Percentiles rank a stretch among this genome's conserved stretches.
phyloP scores from a whole-genome alignment of 2,329 filamentous ascomycete species.

The Polychaeton citri region DNA sequence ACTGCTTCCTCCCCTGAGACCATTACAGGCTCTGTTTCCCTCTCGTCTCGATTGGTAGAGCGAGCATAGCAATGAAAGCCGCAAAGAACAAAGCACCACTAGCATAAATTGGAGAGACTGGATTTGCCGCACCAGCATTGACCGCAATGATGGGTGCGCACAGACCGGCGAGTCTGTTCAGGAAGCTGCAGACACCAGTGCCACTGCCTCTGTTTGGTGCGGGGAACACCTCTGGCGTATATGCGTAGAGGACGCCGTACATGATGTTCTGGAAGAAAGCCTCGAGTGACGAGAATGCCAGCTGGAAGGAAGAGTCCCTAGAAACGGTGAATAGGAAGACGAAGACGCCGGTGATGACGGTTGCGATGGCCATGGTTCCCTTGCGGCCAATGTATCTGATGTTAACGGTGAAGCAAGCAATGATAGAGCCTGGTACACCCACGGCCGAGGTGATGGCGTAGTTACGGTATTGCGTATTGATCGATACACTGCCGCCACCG shows the following conservation, averaged over 20 bases:
- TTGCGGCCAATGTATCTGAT: conserved; percentile 59
- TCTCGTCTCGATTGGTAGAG: conserved; percentile 30
- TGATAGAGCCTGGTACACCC: conserved; percentile 62
- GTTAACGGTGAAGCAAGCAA: conserved; percentile 62
- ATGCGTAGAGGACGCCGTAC: conserved; percentile 65
- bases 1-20: not conserved
- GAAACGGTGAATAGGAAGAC: conserved; percentile 53
- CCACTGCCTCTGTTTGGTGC: conserved; percentile 59
- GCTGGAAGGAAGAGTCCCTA: conserved; percentile 42
- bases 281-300: conserved; percentile 54
- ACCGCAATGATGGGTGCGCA: conserved; percentile 54
- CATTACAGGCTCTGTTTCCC: conserved; percentile 30
- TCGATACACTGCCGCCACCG: conserved; percentile 29
- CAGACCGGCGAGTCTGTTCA: conserved; percentile 56
- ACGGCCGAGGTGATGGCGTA: conserved; percentile 68
- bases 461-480: conserved; percentile 50
- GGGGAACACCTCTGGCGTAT: conserved; percentile 65
- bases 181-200: conserved; percentile 56
- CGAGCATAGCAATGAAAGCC: conserved; percentile 28
- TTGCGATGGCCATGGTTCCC: conserved; percentile 56
- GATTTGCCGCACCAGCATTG: conserved; percentile 24
- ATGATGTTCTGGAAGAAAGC: conserved; percentile 61
- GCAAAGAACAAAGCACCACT: conserved; percentile 30
- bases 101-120: conserved; percentile 30
- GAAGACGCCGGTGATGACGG: conserved; percentile 53